Percentiles rank a stretch among this genome's conserved stretches.
phyloP scores from a whole-genome alignment of 1,284 basidiomycete species.

The Heterobasidion occidentale region DNA sequence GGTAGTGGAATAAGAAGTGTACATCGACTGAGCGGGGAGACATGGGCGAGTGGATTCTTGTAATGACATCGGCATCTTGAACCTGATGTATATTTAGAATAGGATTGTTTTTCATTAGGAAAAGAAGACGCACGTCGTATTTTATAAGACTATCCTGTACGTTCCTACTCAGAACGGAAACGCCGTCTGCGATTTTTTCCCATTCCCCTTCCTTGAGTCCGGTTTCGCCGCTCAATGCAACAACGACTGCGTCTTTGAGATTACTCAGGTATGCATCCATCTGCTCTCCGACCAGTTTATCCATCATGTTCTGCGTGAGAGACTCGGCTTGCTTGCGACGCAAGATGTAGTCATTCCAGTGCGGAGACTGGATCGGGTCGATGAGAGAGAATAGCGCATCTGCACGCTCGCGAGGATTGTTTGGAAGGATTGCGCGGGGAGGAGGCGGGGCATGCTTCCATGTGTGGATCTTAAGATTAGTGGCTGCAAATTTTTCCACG shows the following conservation, averaged over 20 bases:
- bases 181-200: neutral
- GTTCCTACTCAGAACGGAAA: neutral
- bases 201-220: neutral
- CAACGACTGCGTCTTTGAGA: neutral
- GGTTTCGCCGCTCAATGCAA: neutral
- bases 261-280: neutral
- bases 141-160: neutral
- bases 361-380: neutral
- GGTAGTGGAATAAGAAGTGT: neutral
- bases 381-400: neutral
- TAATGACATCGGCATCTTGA: neutral
- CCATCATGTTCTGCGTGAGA: neutral
- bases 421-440: neutral
- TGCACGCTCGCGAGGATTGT: neutral
- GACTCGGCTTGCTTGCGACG: neutral
- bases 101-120: neutral
- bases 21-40: neutral
- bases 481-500: neutral
- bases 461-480: neutral
- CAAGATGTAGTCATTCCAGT: neutral
- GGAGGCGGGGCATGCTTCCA: neutral
- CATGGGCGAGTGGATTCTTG: neutral
- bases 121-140: neutral
- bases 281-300: neutral
- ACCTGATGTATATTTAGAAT: neutral